phyloP scores from a whole-genome alignment of 805 yeast genomes.

The Candida gorgasii region DNA sequence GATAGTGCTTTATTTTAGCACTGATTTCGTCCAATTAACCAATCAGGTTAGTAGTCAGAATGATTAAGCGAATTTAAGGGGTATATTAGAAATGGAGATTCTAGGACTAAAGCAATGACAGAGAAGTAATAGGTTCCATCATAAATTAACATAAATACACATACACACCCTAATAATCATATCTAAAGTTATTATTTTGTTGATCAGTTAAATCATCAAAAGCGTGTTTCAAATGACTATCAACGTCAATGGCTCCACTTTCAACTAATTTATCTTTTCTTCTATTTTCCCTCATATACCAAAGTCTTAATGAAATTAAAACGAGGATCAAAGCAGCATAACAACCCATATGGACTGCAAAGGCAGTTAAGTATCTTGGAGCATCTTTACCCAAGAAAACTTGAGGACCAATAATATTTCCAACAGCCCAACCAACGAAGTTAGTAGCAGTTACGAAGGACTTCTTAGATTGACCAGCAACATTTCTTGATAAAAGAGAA shows the following conservation, averaged over 20 bases:
- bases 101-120: too few relatives aligned
- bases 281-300: conserved; percentile 50
- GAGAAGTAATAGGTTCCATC: not conserved
- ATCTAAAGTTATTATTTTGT: conserved; percentile 59
- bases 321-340: conserved; percentile 20
- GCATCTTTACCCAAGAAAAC: conserved; percentile 49
- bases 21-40: too few relatives aligned
- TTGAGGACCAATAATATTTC: conserved; percentile 68
- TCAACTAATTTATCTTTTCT: conserved; percentile 45
- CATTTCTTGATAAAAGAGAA: conserved; percentile 61
- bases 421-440: conserved; percentile 65
- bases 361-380: conserved; percentile 57
- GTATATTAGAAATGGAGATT: too few relatives aligned
- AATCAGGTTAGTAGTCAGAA: too few relatives aligned
- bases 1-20: too few relatives aligned
- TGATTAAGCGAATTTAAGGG: too few relatives aligned
- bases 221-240: conserved; percentile 36
- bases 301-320: conserved; percentile 34
- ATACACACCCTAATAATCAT: conserved; percentile 34
- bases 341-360: conserved; percentile 51
- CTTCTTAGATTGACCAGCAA: conserved; percentile 75
- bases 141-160: not conserved
- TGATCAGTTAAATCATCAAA: conserved; percentile 61
- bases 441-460: conserved; percentile 57
- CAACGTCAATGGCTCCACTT: conserved; percentile 9